These are phyloP conservation scores for Conidiobolus incongruus DNA, from an alignment of 371 early-diverging fungal genomes.

Conservation along the genomic window DNA sequence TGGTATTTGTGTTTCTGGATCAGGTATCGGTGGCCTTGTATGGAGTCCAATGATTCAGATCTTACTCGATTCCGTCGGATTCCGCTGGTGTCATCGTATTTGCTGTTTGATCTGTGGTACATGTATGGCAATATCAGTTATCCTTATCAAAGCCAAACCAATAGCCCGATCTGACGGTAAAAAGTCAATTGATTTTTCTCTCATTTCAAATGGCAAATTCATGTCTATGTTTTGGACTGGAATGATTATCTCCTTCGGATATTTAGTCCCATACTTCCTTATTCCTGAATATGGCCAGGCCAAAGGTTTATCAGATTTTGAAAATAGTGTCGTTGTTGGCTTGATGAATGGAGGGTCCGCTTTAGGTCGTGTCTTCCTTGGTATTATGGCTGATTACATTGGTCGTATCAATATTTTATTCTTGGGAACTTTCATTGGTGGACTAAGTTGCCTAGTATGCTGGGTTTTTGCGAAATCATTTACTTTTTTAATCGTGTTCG, in stretches of 20 bases:
- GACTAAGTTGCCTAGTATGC: conserved; percentile 21
- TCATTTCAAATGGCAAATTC: too few species aligned
- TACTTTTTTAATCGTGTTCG: conserved; percentile 19
- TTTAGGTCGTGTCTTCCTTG: conserved; percentile 34
- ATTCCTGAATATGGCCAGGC: conserved; percentile 13
- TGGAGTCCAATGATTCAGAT: conserved; percentile 34
- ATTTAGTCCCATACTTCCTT: conserved; percentile 12
- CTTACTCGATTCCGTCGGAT: conserved; percentile 25
- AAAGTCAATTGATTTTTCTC: conserved; percentile 7
- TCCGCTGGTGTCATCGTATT: conserved; percentile 33
- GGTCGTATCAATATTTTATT: conserved; percentile 30
- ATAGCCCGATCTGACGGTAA: too few species aligned
- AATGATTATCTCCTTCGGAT: conserved; percentile 11
- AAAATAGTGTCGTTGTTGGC: conserved; percentile 22
- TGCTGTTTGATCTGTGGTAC: too few species aligned
- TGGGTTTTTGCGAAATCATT: conserved; percentile 30
- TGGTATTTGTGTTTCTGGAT: conserved; percentile 51
- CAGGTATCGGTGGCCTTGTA: conserved; percentile 54
- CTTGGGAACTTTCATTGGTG: conserved; percentile 17
- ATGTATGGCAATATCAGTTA: too few species aligned
- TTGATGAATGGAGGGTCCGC: conserved; percentile 27
- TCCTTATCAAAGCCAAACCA: too few species aligned
- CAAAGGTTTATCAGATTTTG: conserved; percentile 9
- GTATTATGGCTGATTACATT: conserved; percentile 25
- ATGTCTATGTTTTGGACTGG: too few species aligned